These are phyloP conservation scores for Poa annua DNA, from an alignment of 176 grass and related monocot genomes.

Conservation along the genomic window DNA sequence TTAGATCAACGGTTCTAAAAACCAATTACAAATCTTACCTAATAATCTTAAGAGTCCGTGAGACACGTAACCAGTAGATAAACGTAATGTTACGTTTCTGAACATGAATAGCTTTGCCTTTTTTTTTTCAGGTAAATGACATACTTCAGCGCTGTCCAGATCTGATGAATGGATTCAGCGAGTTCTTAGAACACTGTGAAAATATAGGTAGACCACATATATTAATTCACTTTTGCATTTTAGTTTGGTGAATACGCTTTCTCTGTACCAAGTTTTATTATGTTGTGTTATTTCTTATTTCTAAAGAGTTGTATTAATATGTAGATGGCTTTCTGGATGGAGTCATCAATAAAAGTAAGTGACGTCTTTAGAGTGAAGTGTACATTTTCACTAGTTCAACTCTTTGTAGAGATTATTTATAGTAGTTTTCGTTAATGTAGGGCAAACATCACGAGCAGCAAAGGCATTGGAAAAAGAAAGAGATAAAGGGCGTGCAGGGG, in stretches of 20 bases:
- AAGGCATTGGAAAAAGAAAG: slow-evolving; percentile 62
- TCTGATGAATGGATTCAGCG: slow-evolving; percentile 69
- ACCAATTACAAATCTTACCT: slow-evolving; percentile 5
- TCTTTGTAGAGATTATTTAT: slow-evolving; percentile 6
- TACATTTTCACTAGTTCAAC: neutral
- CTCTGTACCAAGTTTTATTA: slow-evolving; percentile 28
- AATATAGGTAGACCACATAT: slow-evolving; percentile 61
- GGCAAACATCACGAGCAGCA: slow-evolving; percentile 42
- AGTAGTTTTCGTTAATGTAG: slow-evolving; percentile 49
- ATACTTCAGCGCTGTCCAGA: slow-evolving; percentile 72
- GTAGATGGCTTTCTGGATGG: slow-evolving; percentile 84
- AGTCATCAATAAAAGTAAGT: slow-evolving; percentile 72
- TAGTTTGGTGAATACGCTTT: slow-evolving; percentile 10
- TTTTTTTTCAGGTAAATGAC: slow-evolving; percentile 59
- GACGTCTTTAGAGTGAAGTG: slow-evolving; percentile 1
- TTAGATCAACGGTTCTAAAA: neutral
- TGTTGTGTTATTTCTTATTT: slow-evolving; percentile 12
- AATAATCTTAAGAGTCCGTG: neutral
- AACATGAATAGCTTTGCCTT: slow-evolving; percentile 25
- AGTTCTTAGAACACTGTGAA: slow-evolving; percentile 77
- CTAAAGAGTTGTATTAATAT: slow-evolving; percentile 49
- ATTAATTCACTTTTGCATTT: slow-evolving; percentile 11
- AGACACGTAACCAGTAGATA: slow-evolving; percentile 13
- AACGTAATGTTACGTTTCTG: slow-evolving; percentile 18
- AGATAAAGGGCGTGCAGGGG: slow-evolving; percentile 58